Evolutionary conservation across 257 asterid species (phyloP), one percentile per base, ranked within the genome.

Genomic region (Nyctanthes arbortristis): DNA sequence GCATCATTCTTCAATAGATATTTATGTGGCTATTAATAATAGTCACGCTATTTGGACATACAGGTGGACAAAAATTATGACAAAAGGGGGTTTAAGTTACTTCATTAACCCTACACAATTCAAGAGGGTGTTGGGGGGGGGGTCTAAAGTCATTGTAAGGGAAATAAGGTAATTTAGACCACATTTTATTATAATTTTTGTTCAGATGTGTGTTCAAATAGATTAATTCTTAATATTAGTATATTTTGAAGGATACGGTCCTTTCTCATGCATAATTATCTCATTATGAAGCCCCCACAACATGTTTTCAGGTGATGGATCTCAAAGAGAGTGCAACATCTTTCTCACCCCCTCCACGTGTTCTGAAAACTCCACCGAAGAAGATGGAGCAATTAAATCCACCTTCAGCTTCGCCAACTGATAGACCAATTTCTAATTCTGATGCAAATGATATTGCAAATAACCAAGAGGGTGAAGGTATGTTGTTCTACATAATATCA

Each of bases 381-480:
- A 80, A 24, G 49, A 64, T 69, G 37, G 96, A 81, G 77, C 85
- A 76, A 63, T 80, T 66, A 30, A 86, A 78, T 69, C 87, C 82
- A 18, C 71, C 70, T 43, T 20, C 75, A 65, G 79, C 75, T 30
- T 71, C 82, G 8, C 71, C 75, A 36, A 68, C 80, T 49, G 86
- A 79, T 74, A 85, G 73, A 52, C 76, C 79, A 31, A 79, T 73
- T 76, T 79, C 86, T 31, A 76, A 61, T 64, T 65, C 84, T 8
- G 93, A 81, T 31, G 36, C 85, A 31, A 68, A 69, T 76, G 95
- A 89, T 61, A 82, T 75, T 67, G 86, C 81, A 27, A 81, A 81
- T 75, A 81, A 79, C 81, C 90, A 86, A 71, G 95, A 89, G 65
- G 92, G 93, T 70, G 97, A 88, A 87, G 96, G 96, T 65, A 83